Conservation (phyloP, 1,139 yeast genomes). For the Diutina sp. region DNA sequence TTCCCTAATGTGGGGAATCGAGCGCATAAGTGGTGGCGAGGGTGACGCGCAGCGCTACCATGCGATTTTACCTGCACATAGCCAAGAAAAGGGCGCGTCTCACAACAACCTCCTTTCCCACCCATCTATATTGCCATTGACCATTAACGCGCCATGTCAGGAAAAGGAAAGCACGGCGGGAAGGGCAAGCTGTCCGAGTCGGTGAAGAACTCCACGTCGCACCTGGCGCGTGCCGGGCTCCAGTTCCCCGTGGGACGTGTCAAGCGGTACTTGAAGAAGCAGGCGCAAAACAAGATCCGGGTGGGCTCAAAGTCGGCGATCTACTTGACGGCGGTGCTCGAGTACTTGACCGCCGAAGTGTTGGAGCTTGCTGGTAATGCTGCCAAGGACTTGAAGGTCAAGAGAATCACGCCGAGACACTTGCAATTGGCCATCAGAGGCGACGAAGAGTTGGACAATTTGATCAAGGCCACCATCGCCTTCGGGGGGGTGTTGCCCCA, state of each 20-base stretch:
- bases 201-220: slow-evolving; percentile 61
- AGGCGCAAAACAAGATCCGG: slow-evolving; percentile 86
- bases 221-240: slow-evolving; percentile 93
- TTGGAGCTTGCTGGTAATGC: slow-evolving; percentile 98
- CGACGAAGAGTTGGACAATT: slow-evolving; percentile 93
- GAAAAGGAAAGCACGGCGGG: slow-evolving; percentile 90
- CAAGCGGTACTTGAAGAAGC: slow-evolving; percentile 84
- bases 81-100: neutral
- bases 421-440: slow-evolving; percentile 97
- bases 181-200: slow-evolving; percentile 81
- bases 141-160: slow-evolving; percentile 41
- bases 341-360: slow-evolving; percentile 95
- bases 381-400: slow-evolving; percentile 94
- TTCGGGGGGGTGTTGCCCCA: slow-evolving; percentile 99
- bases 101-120: slow-evolving; percentile 5
- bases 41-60: neutral
- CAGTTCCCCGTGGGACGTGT: slow-evolving; percentile 99
- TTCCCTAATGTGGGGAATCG: too few species aligned
- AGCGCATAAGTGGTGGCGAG: neutral
- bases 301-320: slow-evolving; percentile 98
- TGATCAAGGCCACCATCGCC: slow-evolving; percentile 95
- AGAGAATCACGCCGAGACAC: slow-evolving; percentile 98
- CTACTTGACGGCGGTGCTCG: slow-evolving; percentile 92
- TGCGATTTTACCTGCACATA: neutral
- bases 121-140: neutral